Evolutionary conservation across 2,329 filamentous ascomycete genomes (phyloP), one percentile per base, ranked within the genome.

Genomic region (Penicillium sp.): DNA sequence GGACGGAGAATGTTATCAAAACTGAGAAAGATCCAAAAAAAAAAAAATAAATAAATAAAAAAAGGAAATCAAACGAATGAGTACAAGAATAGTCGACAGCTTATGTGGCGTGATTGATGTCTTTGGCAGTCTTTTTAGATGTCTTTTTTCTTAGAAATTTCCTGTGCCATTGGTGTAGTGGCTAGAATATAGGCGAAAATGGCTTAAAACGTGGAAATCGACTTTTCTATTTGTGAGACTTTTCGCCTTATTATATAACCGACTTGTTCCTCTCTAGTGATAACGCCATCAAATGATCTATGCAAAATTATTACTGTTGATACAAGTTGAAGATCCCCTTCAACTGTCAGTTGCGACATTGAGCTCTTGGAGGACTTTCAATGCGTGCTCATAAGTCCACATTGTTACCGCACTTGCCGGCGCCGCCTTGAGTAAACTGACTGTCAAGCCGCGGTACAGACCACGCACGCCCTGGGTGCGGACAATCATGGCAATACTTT

Each of bases 331-430:
- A 25, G 8, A n/a, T 13, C 19, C 2, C 1, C 13, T 47, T 56
- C 57, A 56, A 41, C 23, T 31, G 15, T 47, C 45, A 21, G 49
- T 42, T 23, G 62, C 67, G 10, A 72, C 35, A 23, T 74, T 72
- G 53, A 71, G 66, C 43, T 75, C 72, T 57, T 78, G 75, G 61
- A 93, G 78, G 23, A 85, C 64, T 50, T 80, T 83, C 77, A 97
- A 78, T 19, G 84, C 84, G 69, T 88, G 81, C 78, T 96, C 93
- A 75, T 96, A 97, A 2, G 91, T 96, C 91, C 92, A 97, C 81
- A 97, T 90, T 0, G 93, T 97, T 33, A 96, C 86, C 7, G 93
- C 91, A 73, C 90, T 94, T 29, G 90, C 87, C n/a, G 94, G 94
- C 23, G 93, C 94, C 33, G 93, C 91, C 80, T 99, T 99, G 65